Percentiles rank a stretch among this genome's conserved stretches.
phyloP scores from a whole-genome alignment of 768 basidiomycete genomes.

The Suillus placidus region DNA sequence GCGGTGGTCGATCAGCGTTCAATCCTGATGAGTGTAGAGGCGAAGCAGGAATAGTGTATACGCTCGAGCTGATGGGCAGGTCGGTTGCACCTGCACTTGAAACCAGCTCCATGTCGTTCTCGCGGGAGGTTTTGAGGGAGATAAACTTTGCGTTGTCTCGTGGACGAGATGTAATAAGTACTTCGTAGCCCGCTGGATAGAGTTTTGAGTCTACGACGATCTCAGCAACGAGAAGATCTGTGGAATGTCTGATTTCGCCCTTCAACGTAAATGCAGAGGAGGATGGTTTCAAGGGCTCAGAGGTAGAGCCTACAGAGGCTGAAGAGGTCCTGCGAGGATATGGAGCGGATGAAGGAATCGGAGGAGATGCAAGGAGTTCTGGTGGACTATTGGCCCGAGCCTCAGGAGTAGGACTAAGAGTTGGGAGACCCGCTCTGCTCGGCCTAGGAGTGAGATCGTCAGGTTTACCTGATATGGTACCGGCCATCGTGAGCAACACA shows the following conservation, averaged over 20 bases:
- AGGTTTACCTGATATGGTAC: constrained; percentile 18
- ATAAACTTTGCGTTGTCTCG: constrained; percentile 42
- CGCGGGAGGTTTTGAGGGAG: constrained; percentile 31
- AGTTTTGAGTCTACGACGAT: constrained; percentile 80
- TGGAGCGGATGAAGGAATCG: constrained; percentile 20
- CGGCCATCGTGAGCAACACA: constrained; percentile 45
- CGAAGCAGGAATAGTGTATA: constrained; percentile 82
- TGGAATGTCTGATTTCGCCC: constrained; percentile 60
- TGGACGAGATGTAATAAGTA: constrained; percentile 48
- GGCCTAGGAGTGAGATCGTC: constrained; percentile 46
- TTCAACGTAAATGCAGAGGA: constrained; percentile 64
- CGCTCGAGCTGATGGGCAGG: constrained; percentile 58
- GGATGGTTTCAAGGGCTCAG: constrained; percentile 38
- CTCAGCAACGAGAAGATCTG: constrained; percentile 78
- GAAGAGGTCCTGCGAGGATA: constrained; percentile 23
- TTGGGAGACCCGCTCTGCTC: constrained; percentile 37
- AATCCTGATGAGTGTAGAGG: constrained; percentile 76
- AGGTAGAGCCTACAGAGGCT: constrained; percentile 35
- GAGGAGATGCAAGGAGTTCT: constrained; percentile 29
- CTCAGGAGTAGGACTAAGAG: constrained; percentile 20
- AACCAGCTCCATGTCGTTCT: constrained; percentile 13
- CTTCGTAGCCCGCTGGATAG: constrained; percentile 75
- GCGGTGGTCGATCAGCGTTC: constrained; percentile 51
- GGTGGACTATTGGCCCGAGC: constrained; percentile 15
- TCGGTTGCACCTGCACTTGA: constrained; percentile 14